A percentile compares a stretch with the other conserved stretches of the same genome.
Evolutionary conservation across 2,329 filamentous ascomycete species (phyloP).

Genomic region (Colletotrichum gloeosporioides): DNA sequence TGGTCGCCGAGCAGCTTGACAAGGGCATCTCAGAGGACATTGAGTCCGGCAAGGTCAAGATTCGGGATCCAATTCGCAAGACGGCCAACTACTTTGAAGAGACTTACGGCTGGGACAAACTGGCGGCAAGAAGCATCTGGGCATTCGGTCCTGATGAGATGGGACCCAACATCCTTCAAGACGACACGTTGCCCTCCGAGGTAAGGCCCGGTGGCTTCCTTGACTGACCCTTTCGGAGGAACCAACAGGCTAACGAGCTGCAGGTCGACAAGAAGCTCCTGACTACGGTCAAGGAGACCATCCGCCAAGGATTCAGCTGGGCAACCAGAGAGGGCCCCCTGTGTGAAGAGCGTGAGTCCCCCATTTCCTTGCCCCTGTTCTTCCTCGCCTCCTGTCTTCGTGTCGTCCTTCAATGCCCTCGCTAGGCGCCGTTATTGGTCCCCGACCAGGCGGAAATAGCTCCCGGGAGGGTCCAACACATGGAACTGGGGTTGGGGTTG

Average conservation of each 20-base stretch:
- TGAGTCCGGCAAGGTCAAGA: conserved; percentile 86
- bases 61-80: conserved; percentile 90
- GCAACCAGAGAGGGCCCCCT: conserved; percentile 92
- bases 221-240: neutral
- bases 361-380: conserved; percentile 17
- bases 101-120: conserved; percentile 94
- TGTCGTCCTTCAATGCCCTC: conserved; percentile 3
- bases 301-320: conserved; percentile 97
- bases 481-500: conserved; percentile 7
- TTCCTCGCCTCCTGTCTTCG: conserved; percentile 9
- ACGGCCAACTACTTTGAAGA: conserved; percentile 98
- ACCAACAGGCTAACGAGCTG: conserved; percentile 14
- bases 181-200: conserved; percentile 93
- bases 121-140: conserved; percentile 96
- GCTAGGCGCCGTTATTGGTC: neutral
- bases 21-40: conserved; percentile 96
- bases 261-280: conserved; percentile 91
- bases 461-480: conserved; percentile 7
- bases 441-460: neutral
- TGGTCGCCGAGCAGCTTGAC: conserved; percentile 96
- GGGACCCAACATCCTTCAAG: conserved; percentile 93
- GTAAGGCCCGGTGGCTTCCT: conserved; percentile 45
- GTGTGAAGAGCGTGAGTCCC: conserved; percentile 89
- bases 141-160: conserved; percentile 96
- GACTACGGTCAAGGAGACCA: conserved; percentile 85